Conservation (phyloP, 345 rosid genomes). For the Noccaea caerulescens region DNA sequence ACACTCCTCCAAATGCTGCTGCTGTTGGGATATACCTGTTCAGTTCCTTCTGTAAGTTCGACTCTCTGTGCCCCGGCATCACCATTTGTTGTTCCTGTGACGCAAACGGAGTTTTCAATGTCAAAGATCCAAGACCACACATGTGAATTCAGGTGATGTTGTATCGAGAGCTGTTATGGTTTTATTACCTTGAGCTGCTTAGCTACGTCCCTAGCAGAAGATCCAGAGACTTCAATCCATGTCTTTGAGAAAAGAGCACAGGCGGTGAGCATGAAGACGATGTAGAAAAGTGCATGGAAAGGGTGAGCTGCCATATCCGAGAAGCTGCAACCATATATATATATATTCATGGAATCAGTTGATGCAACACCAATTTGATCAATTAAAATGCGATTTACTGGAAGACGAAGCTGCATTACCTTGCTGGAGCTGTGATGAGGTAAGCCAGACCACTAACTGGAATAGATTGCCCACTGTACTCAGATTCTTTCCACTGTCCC, state of each 20-base stretch:
- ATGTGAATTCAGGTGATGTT: neutral
- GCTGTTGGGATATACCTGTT: slow-evolving; percentile 91
- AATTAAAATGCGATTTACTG: neutral
- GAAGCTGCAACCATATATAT: slow-evolving; percentile 55
- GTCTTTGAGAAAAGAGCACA: slow-evolving; percentile 90
- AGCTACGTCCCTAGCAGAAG: slow-evolving; percentile 84
- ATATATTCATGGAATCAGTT: slow-evolving; percentile 8
- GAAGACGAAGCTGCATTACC: slow-evolving; percentile 46
- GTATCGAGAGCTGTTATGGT: neutral
- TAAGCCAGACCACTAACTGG: slow-evolving; percentile 89
- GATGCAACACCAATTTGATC: neutral
- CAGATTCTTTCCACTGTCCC: slow-evolving; percentile 91
- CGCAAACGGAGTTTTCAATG: neutral
- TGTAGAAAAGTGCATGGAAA: slow-evolving; percentile 84
- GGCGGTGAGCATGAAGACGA: slow-evolving; percentile 78
- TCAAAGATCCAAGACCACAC: neutral
- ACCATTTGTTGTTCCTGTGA: slow-evolving; percentile 93
- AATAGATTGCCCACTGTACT: slow-evolving; percentile 73
- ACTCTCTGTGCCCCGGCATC: slow-evolving; percentile 92
- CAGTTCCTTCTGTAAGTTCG: slow-evolving; percentile 83
- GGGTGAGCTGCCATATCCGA: slow-evolving; percentile 95
- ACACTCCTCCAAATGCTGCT: slow-evolving; percentile 88
- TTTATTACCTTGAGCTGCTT: slow-evolving; percentile 80
- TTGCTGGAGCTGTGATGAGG: slow-evolving; percentile 82
- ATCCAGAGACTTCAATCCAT: slow-evolving; percentile 93